Conservation (phyloP, 2,329 filamentous ascomycete genomes). For the Ophiocordyceps camponoti-rufipedis region DNA sequence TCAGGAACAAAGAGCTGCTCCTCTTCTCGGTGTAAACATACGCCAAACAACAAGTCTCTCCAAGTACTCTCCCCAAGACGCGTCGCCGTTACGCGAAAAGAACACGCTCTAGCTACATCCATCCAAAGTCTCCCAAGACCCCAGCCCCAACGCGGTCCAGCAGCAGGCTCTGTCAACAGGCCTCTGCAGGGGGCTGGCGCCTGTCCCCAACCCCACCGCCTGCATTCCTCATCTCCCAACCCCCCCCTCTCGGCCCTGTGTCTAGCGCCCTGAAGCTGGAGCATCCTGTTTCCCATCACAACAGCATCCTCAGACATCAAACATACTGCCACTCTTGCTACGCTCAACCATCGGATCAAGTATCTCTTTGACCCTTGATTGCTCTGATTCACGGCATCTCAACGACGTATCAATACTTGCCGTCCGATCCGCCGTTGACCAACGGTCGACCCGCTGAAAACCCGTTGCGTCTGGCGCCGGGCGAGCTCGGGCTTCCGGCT, state of each 20-base stretch:
- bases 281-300: conserved; percentile 1
- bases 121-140: not conserved
- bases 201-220: conserved; percentile 3
- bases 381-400: not conserved
- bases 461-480: conserved; percentile 1
- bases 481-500: conserved; percentile 4
- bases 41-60: not conserved
- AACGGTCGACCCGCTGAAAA: conserved; percentile 1
- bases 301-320: conserved; percentile 4
- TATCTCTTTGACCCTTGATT: not conserved
- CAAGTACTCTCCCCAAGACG: not conserved
- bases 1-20: not conserved
- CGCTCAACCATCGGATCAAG: not conserved
- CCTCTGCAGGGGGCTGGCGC: conserved; percentile 6
- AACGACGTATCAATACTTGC: not conserved
- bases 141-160: not conserved
- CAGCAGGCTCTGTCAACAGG: not conserved
- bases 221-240: conserved; percentile 4
- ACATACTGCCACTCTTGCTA: not conserved
- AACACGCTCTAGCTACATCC: conserved; percentile 8
- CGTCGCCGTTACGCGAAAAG: conserved; percentile 9
- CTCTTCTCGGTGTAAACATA: not conserved
- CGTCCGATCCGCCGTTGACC: not conserved
- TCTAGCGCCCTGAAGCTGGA: conserved; percentile 5
- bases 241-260: conserved; percentile 4